A percentile compares a stretch with the other conserved stretches of the same genome.
These are phyloP conservation scores for Pseudocercospora fuligena DNA, from an alignment of 2,329 filamentous ascomycete genomes.

Conservation along the genomic window DNA sequence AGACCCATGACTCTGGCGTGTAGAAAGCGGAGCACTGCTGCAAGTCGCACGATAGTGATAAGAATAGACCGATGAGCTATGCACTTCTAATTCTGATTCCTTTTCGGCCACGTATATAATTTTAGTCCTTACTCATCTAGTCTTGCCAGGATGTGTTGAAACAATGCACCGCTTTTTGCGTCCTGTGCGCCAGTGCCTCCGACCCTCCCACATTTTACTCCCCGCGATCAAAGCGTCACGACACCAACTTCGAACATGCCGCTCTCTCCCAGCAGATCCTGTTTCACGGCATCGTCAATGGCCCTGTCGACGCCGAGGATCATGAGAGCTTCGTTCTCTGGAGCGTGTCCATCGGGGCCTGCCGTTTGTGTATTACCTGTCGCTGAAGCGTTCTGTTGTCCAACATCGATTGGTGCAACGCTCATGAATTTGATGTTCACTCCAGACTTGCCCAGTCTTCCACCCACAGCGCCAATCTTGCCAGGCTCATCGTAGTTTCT, in stretches of 20 bases:
- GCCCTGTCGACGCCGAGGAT: conserved; percentile 74
- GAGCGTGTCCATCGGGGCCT: conserved; percentile 34
- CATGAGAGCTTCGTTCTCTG: conserved; percentile 74
- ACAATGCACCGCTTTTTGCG: conserved; percentile 3
- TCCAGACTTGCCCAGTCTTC: conserved; percentile 68
- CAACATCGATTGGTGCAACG: conserved; percentile 62
- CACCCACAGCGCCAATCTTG: conserved; percentile 81
- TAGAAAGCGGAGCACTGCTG: neutral
- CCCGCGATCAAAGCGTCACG: conserved; percentile 49
- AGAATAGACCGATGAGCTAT: neutral
- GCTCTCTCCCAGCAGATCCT: conserved; percentile 54
- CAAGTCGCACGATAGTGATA: neutral
- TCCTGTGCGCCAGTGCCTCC: neutral
- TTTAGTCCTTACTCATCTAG: conserved; percentile 2
- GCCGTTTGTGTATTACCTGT: conserved; percentile 21
- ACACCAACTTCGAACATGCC: conserved; percentile 60
- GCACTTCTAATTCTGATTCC: neutral
- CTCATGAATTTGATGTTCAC: conserved; percentile 85
- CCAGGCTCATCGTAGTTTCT: conserved; percentile 82
- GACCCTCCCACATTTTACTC: neutral
- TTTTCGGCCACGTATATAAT: neutral
- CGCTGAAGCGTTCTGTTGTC: conserved; percentile 16
- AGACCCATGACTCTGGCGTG: conserved; percentile 9
- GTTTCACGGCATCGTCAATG: conserved; percentile 62
- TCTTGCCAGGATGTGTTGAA: conserved; percentile 15